phyloP scores from a whole-genome alignment of 2,329 filamentous ascomycete species.

The Coniella vitis region DNA sequence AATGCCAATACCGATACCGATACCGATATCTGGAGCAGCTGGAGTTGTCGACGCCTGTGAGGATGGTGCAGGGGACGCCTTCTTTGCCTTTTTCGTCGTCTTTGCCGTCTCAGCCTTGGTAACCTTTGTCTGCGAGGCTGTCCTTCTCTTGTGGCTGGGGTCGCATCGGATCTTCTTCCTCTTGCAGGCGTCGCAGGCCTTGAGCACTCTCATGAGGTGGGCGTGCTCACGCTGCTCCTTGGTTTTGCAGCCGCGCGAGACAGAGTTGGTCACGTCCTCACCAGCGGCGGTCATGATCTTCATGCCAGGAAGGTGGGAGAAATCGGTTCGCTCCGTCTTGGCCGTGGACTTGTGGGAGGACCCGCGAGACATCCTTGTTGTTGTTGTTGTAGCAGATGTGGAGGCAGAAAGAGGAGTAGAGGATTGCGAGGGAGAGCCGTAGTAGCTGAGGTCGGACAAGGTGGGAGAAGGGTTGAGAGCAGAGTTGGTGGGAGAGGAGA shows the following conservation, averaged over 20 bases:
- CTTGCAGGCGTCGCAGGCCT: constrained; percentile 57
- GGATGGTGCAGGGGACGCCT: constrained; percentile 9
- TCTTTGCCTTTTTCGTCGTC: constrained; percentile 37
- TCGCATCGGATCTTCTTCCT: constrained; percentile 59
- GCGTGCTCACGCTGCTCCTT: constrained; percentile 63
- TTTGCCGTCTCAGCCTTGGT: constrained; percentile 24
- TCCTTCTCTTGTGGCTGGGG: constrained; percentile 49
- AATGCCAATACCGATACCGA: too few relatives aligned
- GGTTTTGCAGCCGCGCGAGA: constrained; percentile 57
- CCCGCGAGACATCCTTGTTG: constrained; percentile 20
- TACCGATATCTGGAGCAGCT: constrained; percentile 9
- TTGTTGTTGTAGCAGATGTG: constrained; percentile 5
- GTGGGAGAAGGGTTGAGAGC: constrained; percentile 45
- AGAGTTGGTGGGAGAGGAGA: constrained; percentile 31
- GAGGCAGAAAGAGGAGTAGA: constrained; percentile 12
- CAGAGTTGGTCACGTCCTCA: constrained; percentile 54
- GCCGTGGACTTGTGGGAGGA: constrained; percentile 24
- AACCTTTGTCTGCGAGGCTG: constrained; percentile 28
- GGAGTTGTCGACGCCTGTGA: neutral
- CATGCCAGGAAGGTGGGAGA: constrained; percentile 54
- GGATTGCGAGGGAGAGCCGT: constrained; percentile 26
- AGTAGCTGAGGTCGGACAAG: constrained; percentile 39
- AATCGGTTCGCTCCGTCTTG: constrained; percentile 30
- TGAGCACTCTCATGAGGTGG: constrained; percentile 60
- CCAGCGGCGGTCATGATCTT: constrained; percentile 61